A percentile compares a stretch with the other conserved stretches of the same genome.
Conservation (phyloP, 208 protist species). For the Eutreptiella sp. region DNA sequence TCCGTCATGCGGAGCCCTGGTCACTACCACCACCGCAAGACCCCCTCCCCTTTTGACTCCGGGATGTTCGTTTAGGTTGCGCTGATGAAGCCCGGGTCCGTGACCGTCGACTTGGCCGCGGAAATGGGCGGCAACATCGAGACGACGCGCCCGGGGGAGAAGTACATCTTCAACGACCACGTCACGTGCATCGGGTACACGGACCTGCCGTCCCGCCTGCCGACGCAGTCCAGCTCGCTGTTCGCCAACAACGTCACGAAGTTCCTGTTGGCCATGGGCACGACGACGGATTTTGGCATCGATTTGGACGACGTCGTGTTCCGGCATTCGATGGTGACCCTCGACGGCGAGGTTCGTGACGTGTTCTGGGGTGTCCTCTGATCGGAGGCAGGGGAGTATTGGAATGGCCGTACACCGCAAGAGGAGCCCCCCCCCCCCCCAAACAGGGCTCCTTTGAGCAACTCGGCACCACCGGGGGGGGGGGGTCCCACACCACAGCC, state of each 20-base stretch:
- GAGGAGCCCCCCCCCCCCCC: no score
- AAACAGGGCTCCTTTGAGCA: no score
- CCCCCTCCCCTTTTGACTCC: no score
- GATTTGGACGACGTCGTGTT: slow-evolving; percentile 52
- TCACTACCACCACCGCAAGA: no score
- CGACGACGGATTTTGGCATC: slow-evolving; percentile 37
- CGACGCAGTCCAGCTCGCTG: slow-evolving; percentile 57
- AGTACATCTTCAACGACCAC: slow-evolving; percentile 34
- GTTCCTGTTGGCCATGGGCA: slow-evolving; percentile 50
- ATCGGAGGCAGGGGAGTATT: no score
- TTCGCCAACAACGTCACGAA: slow-evolving; percentile 74
- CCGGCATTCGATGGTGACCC: slow-evolving; percentile 32
- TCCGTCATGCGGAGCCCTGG: no score
- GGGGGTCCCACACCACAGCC: no score
- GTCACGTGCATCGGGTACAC: slow-evolving; percentile 75
- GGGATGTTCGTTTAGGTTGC: no score
- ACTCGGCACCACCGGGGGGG: no score
- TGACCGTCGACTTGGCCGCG: slow-evolving; percentile 82
- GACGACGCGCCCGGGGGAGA: slow-evolving; percentile 48
- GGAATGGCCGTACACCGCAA: no score
- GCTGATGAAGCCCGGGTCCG: slow-evolving; percentile 71
- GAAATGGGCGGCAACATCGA: slow-evolving; percentile 74
- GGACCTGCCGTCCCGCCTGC: slow-evolving; percentile 65
- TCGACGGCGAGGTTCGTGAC: slow-evolving; percentile 33
- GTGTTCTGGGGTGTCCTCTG: no score